A percentile compares a stretch with the other conserved stretches of the same genome.
Conservation (phyloP, 441 rosid species). For the Erodium moschatum region DNA sequence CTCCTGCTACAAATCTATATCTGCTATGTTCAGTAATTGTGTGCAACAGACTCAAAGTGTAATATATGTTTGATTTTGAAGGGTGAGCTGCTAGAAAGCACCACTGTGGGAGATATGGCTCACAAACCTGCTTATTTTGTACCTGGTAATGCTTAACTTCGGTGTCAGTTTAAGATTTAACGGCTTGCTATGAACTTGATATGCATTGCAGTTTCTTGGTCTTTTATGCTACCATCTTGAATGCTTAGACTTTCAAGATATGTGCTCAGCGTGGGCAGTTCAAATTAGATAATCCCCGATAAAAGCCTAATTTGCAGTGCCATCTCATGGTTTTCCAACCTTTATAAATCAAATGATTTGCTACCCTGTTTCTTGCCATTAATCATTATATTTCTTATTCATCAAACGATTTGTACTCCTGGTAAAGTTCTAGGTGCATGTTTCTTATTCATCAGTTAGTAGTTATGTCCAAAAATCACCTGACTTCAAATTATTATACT, state of each 20-base stretch:
- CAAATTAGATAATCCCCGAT: neutral
- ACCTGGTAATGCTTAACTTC: constrained; percentile 53
- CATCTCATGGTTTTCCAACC: too few relatives aligned
- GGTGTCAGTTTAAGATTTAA: constrained; percentile 12
- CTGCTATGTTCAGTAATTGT: constrained; percentile 24
- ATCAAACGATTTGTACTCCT: too few relatives aligned
- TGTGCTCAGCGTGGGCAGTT: too few relatives aligned
- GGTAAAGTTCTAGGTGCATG: too few relatives aligned
- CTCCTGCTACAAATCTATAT: constrained; percentile 15
- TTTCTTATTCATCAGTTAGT: too few relatives aligned
- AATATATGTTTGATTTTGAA: constrained; percentile 66
- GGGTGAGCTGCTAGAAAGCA: constrained; percentile 85
- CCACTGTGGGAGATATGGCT: constrained; percentile 85
- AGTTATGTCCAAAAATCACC: too few relatives aligned
- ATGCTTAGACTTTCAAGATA: neutral
- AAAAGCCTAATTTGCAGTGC: too few relatives aligned
- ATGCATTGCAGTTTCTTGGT: neutral
- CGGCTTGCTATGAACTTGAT: neutral
- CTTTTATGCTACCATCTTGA: neutral
- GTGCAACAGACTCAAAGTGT: constrained; percentile 29
- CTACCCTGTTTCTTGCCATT: too few relatives aligned
- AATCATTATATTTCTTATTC: too few relatives aligned
- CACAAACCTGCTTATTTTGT: constrained; percentile 97
- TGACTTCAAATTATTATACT: neutral
- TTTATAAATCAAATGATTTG: too few relatives aligned